phyloP scores from a whole-genome alignment of 495 filamentous ascomycete genomes.

The Aspergillus ellipticus region DNA sequence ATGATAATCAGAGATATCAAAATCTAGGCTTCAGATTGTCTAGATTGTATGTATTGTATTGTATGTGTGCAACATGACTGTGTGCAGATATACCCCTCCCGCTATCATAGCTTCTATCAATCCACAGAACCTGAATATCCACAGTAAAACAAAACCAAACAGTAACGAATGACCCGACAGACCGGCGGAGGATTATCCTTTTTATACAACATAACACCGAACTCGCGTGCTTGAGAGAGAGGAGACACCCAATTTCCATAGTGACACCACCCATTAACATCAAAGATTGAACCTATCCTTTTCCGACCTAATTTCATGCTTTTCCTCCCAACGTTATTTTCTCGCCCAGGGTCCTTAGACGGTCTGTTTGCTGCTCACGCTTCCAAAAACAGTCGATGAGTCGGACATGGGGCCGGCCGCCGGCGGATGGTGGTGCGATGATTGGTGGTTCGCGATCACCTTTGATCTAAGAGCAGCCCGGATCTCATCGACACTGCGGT shows the following conservation, averaged over 20 bases:
- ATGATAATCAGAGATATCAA: not conserved
- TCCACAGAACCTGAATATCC: slow-evolving; percentile 4
- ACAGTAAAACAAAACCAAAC: slow-evolving; percentile 3
- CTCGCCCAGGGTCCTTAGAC: slow-evolving; percentile 16
- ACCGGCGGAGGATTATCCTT: not conserved
- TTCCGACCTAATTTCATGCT: not conserved
- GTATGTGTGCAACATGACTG: not conserved
- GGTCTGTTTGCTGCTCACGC: slow-evolving; percentile 23
- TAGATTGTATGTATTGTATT: not conserved
- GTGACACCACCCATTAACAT: not conserved
- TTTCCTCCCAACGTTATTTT: not conserved
- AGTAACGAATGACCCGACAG: slow-evolving; percentile 11
- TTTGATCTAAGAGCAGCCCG: slow-evolving; percentile 49
- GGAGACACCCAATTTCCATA: slow-evolving; percentile 17
- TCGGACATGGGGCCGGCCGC: slow-evolving; percentile 20
- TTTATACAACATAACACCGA: slow-evolving; percentile 22
- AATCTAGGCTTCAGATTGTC: not conserved
- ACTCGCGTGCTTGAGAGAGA: slow-evolving; percentile 26
- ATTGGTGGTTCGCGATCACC: slow-evolving; percentile 31
- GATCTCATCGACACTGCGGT: slow-evolving; percentile 57
- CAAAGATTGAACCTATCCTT: not conserved
- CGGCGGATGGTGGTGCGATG: no score
- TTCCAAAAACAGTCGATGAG: slow-evolving; percentile 22
- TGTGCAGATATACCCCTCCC: slow-evolving; percentile 2
- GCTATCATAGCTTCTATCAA: not conserved